A percentile compares a stretch with the other conserved stretches of the same genome.
Evolutionary conservation across 1,139 yeast species (phyloP).

Genomic region (Suhomyces wounanorum): DNA sequence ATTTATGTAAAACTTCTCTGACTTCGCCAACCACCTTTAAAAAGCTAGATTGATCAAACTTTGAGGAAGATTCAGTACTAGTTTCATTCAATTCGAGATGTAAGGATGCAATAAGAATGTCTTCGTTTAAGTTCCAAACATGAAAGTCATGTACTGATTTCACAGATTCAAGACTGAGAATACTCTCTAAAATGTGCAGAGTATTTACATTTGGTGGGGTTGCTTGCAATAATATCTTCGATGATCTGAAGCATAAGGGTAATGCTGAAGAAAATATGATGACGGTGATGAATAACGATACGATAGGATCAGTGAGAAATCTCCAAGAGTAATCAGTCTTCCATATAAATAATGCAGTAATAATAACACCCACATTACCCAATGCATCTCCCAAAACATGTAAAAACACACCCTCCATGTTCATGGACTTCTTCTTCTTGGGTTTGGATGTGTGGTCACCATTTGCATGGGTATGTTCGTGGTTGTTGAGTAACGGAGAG

Average conservation of each 20-base stretch:
- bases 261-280: conserved; percentile 90
- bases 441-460: conserved; percentile 5
- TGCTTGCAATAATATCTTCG: conserved; percentile 87
- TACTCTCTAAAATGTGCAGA: conserved; percentile 68
- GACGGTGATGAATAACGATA: conserved; percentile 80
- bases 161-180: conserved; percentile 68
- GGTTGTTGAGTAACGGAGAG: conserved; percentile 8
- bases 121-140: conserved; percentile 94
- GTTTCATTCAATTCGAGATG: conserved; percentile 71
- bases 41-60: conserved; percentile 50
- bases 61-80: conserved; percentile 7
- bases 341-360: conserved; percentile 91
- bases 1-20: conserved; percentile 74
- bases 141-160: conserved; percentile 92
- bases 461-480: conserved; percentile 16
- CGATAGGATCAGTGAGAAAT: conserved; percentile 80
- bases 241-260: conserved; percentile 85
- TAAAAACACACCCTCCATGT: conserved; percentile 95
- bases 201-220: conserved; percentile 84
- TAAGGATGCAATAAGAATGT: conserved; percentile 81
- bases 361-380: conserved; percentile 92
- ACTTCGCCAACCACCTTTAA: conserved; percentile 73
- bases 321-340: conserved; percentile 88
- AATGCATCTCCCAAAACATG: conserved; percentile 96
- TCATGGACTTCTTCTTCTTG: conserved; percentile 61